A percentile compares a stretch with the other conserved stretches of the same genome.
phyloP scores from a whole-genome alignment of 129 eudicot genomes.

The Escallonia herrerae region DNA sequence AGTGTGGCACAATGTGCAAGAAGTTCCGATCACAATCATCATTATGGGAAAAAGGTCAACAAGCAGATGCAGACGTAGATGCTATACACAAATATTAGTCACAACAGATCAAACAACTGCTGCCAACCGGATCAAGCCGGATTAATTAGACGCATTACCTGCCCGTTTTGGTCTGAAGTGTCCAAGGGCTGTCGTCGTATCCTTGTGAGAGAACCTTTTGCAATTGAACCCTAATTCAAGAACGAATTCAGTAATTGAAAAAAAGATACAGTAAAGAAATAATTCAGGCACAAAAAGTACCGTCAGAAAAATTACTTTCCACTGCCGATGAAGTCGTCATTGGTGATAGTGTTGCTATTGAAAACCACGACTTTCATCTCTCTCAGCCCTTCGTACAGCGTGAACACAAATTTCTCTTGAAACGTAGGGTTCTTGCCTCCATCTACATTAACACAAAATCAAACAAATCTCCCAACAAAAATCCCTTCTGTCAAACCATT shows the following conservation, averaged over 20 bases:
- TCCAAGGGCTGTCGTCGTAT: constrained; percentile 81
- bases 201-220: constrained; percentile 72
- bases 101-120: too few relatives aligned
- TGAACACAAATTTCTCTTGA: constrained; percentile 80
- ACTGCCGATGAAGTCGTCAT: constrained; percentile 77
- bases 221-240: constrained; percentile 48
- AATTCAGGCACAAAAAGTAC: background rate
- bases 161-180: constrained; percentile 69
- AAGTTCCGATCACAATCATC: too few relatives aligned
- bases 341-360: constrained; percentile 78
- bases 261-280: constrained; percentile 3
- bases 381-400: constrained; percentile 68
- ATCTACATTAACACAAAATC: constrained; percentile 32
- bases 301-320: constrained; percentile 54
- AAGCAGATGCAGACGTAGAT: too few relatives aligned
- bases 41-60: too few relatives aligned
- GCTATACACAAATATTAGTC: too few relatives aligned
- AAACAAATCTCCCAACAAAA: constrained; percentile 2
- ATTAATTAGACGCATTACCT: constrained; percentile 29
- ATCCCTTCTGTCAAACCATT: background rate
- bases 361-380: constrained; percentile 69
- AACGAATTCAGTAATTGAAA: too few relatives aligned
- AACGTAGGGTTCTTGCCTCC: constrained; percentile 92
- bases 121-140: too few relatives aligned
- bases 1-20: too few relatives aligned